Evolutionary conservation across 2,329 filamentous ascomycete genomes (phyloP).

Genomic region (Penicillium paneum): DNA sequence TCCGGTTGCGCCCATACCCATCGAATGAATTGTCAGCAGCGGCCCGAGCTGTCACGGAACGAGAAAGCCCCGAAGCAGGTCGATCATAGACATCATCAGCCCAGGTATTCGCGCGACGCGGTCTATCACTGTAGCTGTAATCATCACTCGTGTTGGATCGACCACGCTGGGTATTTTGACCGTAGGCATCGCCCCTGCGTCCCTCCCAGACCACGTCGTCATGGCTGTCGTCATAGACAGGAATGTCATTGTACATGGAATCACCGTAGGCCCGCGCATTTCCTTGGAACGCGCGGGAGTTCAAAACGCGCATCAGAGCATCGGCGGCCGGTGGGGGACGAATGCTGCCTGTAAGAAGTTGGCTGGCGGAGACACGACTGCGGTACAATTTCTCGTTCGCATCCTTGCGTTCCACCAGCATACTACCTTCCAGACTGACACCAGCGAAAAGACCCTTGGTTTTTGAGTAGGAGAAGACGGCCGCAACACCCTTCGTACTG

Average conservation of each 20-base stretch:
- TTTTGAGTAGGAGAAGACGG: conserved; percentile 95
- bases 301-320: conserved; percentile 79
- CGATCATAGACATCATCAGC: conserved; percentile 50
- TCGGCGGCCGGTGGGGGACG: conserved; percentile 76
- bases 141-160: conserved; percentile 54
- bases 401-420: conserved; percentile 89
- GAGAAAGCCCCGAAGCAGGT: conserved; percentile 32
- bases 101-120: conserved; percentile 49
- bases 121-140: conserved; percentile 56
- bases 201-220: conserved; percentile 85
- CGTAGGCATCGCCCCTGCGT: conserved; percentile 65
- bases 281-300: conserved; percentile 79
- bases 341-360: conserved; percentile 76
- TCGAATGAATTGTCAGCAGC: conserved; percentile 30
- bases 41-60: conserved; percentile 36
- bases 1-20: conserved; percentile 31
- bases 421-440: conserved; percentile 88
- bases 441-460: conserved; percentile 97
- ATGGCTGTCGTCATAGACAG: conserved; percentile 78
- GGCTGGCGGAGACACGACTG: conserved; percentile 71
- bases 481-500: conserved; percentile 81
- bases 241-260: conserved; percentile 87
- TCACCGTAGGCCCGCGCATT: conserved; percentile 54
- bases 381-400: conserved; percentile 97
- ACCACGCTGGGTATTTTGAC: conserved; percentile 60